Base-by-base conservation (phyloP, 768 basidiomycete species). In the Panaeolus papilionaceus region DNA sequence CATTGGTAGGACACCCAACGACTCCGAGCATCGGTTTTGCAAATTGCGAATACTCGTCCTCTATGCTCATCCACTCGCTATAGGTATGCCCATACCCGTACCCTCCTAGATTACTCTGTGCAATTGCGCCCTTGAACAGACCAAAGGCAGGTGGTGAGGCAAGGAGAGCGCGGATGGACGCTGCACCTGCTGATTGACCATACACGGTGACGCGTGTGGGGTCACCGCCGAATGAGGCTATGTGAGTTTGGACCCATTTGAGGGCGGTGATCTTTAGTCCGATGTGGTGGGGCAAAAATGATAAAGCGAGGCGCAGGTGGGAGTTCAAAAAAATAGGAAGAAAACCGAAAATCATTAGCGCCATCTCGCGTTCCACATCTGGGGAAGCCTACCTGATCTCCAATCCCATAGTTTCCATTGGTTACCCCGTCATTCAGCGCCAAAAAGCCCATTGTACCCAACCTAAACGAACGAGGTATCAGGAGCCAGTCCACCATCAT, bases 161-260 rank as follows among this genome's bases (percentile, higher is more conserved):
- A 38, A 83, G 77, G 0, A 82, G 71, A 2, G 79, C 77, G n/a
- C 81, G 78, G 0, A 85, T 81, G 4, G 83, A 79, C 40, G 78
- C 81, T 10, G 82, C 86, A 38, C 86, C 87, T 12, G 86, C 86
- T 6, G 83, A 85, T 72, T 89, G 82, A 1, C 88, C 88, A 67
- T 82, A 81, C 28, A 89, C 83, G 2, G 85, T 86, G 61, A 90
- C 82, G 0, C 79, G 79, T 10, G 74, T 73, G 1, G 84, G 83
- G 75, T 89, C 88, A 0, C 88, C 88, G 39, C 87, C 87, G 68
- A 89, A 89, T n/a, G 81, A 79, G 0, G 76, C 73, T 66, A 89
- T 88, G 61, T 89, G 80, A 38, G 80, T 73, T 26, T 84, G 81
- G 0, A 89, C 84, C 81, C 81, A 82, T 68, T 79, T 75, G 16